phyloP scores from a whole-genome alignment of 768 basidiomycete genomes.

The Asterophora parasitica region DNA sequence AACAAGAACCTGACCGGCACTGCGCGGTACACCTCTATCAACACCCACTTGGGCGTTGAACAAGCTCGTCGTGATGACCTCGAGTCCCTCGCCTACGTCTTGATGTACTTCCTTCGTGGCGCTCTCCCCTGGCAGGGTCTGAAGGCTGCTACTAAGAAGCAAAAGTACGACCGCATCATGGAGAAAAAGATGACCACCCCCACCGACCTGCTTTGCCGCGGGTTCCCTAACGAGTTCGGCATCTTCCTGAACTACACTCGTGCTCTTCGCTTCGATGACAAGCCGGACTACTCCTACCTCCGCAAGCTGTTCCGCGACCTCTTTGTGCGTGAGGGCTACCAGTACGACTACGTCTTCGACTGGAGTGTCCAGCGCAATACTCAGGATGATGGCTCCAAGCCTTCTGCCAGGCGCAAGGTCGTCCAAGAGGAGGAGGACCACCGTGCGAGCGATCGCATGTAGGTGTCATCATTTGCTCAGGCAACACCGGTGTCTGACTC shows the following conservation, averaged over 20 bases:
- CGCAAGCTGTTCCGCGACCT: conserved; percentile 99
- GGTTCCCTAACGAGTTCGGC: conserved; percentile 99
- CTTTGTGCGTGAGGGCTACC: conserved; percentile 95
- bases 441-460: conserved; percentile 80
- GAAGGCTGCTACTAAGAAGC: conserved; percentile 99
- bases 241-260: conserved; percentile 99
- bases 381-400: conserved; percentile 68
- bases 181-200: conserved; percentile 99
- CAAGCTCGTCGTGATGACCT: conserved; percentile 97
- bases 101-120: conserved; percentile 99
- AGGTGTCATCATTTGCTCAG: conserved; percentile 29
- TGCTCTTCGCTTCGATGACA: conserved; percentile 98
- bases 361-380: conserved; percentile 87
- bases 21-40: conserved; percentile 98
- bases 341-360: conserved; percentile 99
- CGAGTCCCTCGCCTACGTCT: conserved; percentile 96
- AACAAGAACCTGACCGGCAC: conserved; percentile 99
- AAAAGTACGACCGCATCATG: conserved; percentile 99
- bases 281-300: conserved; percentile 99
- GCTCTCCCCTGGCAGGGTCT: conserved; percentile 98
- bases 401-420: conserved; percentile 66
- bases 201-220: conserved; percentile 93
- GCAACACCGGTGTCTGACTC: conserved; percentile 13
- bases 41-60: conserved; percentile 97
- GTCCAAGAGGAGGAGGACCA: conserved; percentile 85